These are phyloP conservation scores for Leccinellum luteum DNA, from an alignment of 768 basidiomycete genomes.

Conservation along the genomic window DNA sequence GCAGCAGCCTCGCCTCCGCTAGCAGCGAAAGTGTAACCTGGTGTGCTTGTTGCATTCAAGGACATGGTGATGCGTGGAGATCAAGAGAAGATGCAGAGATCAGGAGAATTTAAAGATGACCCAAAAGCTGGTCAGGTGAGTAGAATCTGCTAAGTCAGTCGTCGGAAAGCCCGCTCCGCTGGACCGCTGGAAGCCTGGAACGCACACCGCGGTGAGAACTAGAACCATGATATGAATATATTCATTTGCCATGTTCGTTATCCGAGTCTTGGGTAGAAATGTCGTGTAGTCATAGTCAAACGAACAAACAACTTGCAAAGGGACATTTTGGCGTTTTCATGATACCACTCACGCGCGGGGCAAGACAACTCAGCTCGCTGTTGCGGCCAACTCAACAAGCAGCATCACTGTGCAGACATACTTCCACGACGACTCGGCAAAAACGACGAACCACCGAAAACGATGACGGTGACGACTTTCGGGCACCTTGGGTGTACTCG, in stretches of 20 bases:
- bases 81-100: neutral
- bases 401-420: conserved; percentile 5
- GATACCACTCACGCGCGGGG: conserved; percentile 6
- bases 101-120: neutral
- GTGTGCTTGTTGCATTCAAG: conserved; percentile 1
- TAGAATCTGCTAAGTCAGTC: neutral
- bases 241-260: neutral
- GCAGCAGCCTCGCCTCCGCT: conserved; percentile 1
- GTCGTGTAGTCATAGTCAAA: neutral
- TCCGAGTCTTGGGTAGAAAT: neutral
- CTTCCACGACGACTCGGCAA: conserved; percentile 15
- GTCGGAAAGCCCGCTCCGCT: conserved; percentile 2
- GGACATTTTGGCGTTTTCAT: neutral
- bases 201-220: neutral
- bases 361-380: conserved; percentile 6
- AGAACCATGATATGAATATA: neutral
- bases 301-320: neutral
- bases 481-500: conserved; percentile 61
- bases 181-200: neutral
- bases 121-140: neutral
- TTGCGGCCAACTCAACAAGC: conserved; percentile 3
- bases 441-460: conserved; percentile 12
- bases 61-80: neutral
- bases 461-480: conserved; percentile 42
- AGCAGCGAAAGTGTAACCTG: conserved; percentile 35